Evolutionary conservation across 176 grass and related monocot genomes (phyloP).

Genomic region (Coix lacrymajobi): DNA sequence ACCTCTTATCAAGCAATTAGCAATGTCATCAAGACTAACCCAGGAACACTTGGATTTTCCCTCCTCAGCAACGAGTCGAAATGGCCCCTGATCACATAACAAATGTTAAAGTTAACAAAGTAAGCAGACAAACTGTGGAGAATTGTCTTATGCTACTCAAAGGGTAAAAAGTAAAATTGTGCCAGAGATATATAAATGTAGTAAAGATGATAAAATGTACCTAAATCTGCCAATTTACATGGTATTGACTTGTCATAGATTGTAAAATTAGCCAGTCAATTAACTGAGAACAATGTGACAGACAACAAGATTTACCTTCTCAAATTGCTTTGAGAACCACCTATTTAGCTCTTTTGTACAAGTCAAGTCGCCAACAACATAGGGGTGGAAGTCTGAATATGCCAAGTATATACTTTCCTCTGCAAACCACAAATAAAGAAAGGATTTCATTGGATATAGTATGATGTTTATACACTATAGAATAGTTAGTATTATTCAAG

Average conservation of each 20-base stretch:
- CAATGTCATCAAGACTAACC: slow-evolving; percentile 98
- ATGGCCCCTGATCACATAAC: slow-evolving; percentile 61
- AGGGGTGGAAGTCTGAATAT: slow-evolving; percentile 88
- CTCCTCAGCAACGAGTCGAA: slow-evolving; percentile 95
- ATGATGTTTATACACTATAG: background rate
- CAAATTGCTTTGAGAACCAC: slow-evolving; percentile 97
- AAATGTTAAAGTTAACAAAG: slow-evolving; percentile 12
- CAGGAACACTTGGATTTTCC: slow-evolving; percentile 99
- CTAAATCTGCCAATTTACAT: background rate
- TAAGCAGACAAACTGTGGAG: slow-evolving; percentile 2
- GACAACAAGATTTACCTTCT: slow-evolving; percentile 53
- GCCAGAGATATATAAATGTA: background rate
- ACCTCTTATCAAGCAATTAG: slow-evolving; percentile 96
- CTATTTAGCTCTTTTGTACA: slow-evolving; percentile 83
- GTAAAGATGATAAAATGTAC: background rate
- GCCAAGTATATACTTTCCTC: slow-evolving; percentile 88
- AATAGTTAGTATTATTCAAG: slow-evolving; percentile 1
- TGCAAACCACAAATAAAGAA: slow-evolving; percentile 45
- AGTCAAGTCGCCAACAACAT: slow-evolving; percentile 74
- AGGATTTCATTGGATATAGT: background rate
- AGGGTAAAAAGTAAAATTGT: background rate
- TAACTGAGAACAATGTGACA: slow-evolving; percentile 14
- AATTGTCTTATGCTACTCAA: background rate
- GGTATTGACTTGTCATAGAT: background rate
- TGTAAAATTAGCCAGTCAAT: background rate